Evolutionary conservation across 495 filamentous ascomycete genomes (phyloP).

Genomic region (Daldinia vernicosa): DNA sequence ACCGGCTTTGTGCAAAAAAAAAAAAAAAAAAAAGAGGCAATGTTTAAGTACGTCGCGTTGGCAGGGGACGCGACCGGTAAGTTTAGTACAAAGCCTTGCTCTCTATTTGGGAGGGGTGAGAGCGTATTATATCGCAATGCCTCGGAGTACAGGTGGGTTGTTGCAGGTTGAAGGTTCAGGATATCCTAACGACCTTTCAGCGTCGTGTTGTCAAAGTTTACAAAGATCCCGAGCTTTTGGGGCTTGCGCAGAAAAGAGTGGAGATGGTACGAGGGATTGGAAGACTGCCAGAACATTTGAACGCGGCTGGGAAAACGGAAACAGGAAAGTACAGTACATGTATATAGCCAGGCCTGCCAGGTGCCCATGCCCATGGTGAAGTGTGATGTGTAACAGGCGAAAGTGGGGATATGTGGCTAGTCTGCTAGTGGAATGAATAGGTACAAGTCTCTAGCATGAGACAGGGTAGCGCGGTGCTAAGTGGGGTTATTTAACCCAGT

Average conservation of each 20-base stretch:
- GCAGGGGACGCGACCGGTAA: conserved; percentile 26
- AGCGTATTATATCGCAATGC: conserved; percentile 25
- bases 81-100: conserved; percentile 10
- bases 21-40: conserved; percentile 5
- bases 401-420: neutral
- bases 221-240: conserved; percentile 43
- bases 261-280: conserved; percentile 30
- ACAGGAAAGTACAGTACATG: neutral
- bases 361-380: neutral
- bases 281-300: conserved; percentile 12
- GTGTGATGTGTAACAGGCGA: neutral
- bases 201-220: conserved; percentile 48
- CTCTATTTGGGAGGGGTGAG: conserved; percentile 22
- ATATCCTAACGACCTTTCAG: conserved; percentile 32
- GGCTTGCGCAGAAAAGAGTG: conserved; percentile 42
- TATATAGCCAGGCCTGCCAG: neutral
- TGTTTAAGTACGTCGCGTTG: conserved; percentile 19
- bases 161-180: conserved; percentile 42
- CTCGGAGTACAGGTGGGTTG: conserved; percentile 32
- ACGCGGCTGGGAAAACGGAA: conserved; percentile 13
- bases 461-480: too few species aligned
- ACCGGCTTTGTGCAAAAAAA: conserved; percentile 11
- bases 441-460: too few species aligned
- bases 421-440: neutral
- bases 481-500: too few species aligned